Conservation (phyloP, 2,329 filamentous ascomycete genomes). For the Byssothecium circinans region DNA sequence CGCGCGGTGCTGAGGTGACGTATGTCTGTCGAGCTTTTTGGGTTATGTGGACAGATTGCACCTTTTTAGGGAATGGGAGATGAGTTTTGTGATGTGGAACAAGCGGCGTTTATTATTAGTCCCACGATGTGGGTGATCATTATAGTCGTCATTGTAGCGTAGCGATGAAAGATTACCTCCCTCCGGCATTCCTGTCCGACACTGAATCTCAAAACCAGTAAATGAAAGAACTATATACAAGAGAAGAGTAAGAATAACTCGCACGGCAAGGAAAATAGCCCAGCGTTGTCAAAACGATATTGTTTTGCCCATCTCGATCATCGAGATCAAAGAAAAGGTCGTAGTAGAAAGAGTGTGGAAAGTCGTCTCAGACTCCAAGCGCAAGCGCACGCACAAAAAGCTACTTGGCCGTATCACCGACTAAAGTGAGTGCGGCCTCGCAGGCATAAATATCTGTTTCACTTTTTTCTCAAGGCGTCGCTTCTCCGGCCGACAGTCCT, state of each 20-base stretch:
- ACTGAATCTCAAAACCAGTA: neutral
- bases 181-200: neutral
- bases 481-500: conserved; percentile 9
- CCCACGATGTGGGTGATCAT: no score
- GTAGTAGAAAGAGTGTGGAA: neutral
- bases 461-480: conserved; percentile 6
- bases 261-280: neutral
- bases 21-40: neutral
- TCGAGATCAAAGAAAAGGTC: neutral
- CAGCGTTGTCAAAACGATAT: neutral
- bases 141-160: neutral
- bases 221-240: neutral
- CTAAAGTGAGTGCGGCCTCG: neutral
- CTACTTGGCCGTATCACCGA: neutral
- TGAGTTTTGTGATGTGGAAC: neutral
- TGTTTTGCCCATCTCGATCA: neutral
- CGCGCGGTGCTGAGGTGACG: no score
- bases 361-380: neutral
- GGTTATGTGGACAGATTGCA: neutral
- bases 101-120: neutral
- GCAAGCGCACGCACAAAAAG: neutral
- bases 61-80: neutral
- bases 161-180: neutral
- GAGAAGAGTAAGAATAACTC: neutral
- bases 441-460: neutral